Base-by-base conservation (phyloP, 2,329 filamentous ascomycete genomes). In the Epichloe gansuensis region DNA sequence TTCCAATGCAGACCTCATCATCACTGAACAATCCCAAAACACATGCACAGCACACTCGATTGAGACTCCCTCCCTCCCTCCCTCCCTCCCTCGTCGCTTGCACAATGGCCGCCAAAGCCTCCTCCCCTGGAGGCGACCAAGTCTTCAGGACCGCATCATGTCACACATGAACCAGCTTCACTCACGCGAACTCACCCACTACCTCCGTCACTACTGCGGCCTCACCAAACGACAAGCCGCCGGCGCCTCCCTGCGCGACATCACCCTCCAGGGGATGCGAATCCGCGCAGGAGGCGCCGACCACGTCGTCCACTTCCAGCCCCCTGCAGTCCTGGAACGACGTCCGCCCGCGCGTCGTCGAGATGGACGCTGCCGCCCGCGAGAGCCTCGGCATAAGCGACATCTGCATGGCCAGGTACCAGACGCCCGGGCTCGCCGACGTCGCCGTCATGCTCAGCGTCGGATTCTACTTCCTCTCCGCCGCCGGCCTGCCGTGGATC, bases 131-230 rank as follows among this genome's bases (percentile, higher is more conserved):
- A 17, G 48, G 59, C n/a, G 64, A 67, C 23, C 61, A 60, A 47
- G 61, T 60, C 38, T 59, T 63, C 67, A 64, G 46, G 58, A 60
- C 41, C 67, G 69, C 59, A 72, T 73, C 66, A 79, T 91, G 63
- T 75, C 75, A 37, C 91, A 96, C 73, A 93, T 96, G 88, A 95
- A 96, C 71, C 73, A 74, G 44, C 86, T 91, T 67, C 91, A 95
- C 70, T 72, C 76, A 50, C 77, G 81, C 60, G 88, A 88, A 54
- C 81, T 95, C 48, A 72, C 78, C 53, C 77, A 85, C 63, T 95
- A 91, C 69, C 79, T 94, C n/a, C 82, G 82, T 57, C 80, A 89
- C 67, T 89, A 82, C 72, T 75, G 72, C 64, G 67, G 73, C 15
- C 72, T 88, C 45, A 77, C 82, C 15, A 62, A 75, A 7, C 67